A percentile compares a stretch with the other conserved stretches of the same genome.
Conservation (phyloP, 495 filamentous ascomycete species). For the Lophium mytilinum region DNA sequence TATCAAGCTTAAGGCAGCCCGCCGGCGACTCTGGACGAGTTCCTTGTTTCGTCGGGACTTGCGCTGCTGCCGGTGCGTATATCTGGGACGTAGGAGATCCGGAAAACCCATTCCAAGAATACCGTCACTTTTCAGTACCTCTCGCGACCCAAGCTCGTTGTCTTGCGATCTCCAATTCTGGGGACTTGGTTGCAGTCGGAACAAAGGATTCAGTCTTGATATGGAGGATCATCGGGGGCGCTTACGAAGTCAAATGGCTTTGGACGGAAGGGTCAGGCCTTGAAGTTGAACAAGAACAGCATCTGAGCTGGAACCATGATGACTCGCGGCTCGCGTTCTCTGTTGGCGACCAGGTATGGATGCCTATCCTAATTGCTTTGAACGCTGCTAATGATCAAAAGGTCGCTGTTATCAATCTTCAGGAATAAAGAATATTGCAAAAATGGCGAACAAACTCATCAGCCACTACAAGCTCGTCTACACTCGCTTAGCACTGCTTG, state of each 20-base stretch:
- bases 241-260: conserved; percentile 7
- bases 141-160: conserved; percentile 1
- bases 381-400: conserved; percentile 9
- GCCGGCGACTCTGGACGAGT: background rate
- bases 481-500: too few species aligned
- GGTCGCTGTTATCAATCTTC: conserved; percentile 20
- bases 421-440: background rate
- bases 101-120: conserved; percentile 9
- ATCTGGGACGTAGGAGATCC: conserved; percentile 15
- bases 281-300: conserved; percentile 33
- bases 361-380: conserved; percentile 1
- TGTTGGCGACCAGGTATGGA: conserved; percentile 57
- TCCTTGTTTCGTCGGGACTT: conserved; percentile 10
- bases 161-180: conserved; percentile 15
- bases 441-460: too few species aligned
- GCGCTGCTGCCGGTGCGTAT: conserved; percentile 3
- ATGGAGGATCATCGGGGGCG: conserved; percentile 11
- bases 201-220: conserved; percentile 14
- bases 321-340: conserved; percentile 69
- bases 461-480: too few species aligned
- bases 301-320: conserved; percentile 67
- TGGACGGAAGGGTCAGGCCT: conserved; percentile 19
- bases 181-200: conserved; percentile 2
- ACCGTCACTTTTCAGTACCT: conserved; percentile 3
- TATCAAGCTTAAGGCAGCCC: conserved; percentile 3